phyloP scores from a whole-genome alignment of 129 eudicot species.

The Tagetes erecta region DNA sequence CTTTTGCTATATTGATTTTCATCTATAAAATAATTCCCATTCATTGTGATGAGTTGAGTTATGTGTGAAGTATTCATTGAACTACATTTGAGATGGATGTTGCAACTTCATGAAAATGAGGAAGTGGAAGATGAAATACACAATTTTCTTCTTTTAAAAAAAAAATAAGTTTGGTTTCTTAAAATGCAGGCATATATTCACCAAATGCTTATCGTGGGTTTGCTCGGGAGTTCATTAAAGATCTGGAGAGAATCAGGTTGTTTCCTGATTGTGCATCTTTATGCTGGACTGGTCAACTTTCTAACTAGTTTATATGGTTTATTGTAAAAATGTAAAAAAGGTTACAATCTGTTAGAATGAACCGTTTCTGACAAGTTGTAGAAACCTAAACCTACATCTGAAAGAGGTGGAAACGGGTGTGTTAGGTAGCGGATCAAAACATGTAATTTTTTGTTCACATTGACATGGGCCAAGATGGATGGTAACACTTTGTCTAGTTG shows the following conservation, averaged over 20 bases:
- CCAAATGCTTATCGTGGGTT: slow-evolving; percentile 99
- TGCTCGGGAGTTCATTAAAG: slow-evolving; percentile 98
- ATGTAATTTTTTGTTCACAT: not conserved
- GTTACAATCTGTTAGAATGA: not conserved
- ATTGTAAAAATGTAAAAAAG: slow-evolving; percentile 1
- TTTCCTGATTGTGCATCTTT: not conserved
- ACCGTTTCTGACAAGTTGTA: not conserved
- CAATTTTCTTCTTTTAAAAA: not conserved
- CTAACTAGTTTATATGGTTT: not conserved
- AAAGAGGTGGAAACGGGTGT: not conserved
- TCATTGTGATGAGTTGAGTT: not conserved
- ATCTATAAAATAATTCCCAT: not conserved
- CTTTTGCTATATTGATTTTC: not conserved
- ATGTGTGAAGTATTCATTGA: not conserved
- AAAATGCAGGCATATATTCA: slow-evolving; percentile 81
- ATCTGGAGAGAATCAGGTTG: slow-evolving; percentile 89
- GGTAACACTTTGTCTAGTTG: not conserved
- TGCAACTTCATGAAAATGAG: slow-evolving; percentile 1
- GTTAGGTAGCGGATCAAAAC: too few relatives aligned
- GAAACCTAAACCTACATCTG: not conserved
- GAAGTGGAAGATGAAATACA: not conserved
- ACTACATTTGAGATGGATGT: not conserved
- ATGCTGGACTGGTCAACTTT: not conserved
- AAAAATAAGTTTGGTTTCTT: slow-evolving; percentile 3
- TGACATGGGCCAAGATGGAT: not conserved